Evolutionary conservation across 2,329 filamentous ascomycete genomes (phyloP).

Genomic region (Clarireedia homoeocarpa): DNA sequence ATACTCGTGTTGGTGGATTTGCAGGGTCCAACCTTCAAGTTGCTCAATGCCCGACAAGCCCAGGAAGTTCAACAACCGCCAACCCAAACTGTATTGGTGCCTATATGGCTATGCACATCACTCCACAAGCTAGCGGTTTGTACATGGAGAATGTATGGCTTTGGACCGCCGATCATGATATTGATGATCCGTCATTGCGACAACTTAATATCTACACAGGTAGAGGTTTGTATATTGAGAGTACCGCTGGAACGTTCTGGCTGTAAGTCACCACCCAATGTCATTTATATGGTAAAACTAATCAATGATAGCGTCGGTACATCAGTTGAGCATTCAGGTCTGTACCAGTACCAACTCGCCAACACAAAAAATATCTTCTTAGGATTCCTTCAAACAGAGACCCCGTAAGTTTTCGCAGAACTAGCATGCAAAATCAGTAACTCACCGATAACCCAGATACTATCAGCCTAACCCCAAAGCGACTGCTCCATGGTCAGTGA

Average conservation of each 20-base stretch:
- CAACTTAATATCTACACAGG: conserved; percentile 46
- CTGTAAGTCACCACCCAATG: conserved; percentile 32
- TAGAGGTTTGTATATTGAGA: conserved; percentile 31
- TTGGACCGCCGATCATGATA: conserved; percentile 39
- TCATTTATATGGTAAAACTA: conserved; percentile 52
- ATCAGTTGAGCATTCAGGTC: conserved; percentile 41
- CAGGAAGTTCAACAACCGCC: conserved; percentile 29
- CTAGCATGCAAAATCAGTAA: too few species aligned
- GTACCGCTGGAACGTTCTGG: conserved; percentile 40
- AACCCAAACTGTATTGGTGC: conserved; percentile 30
- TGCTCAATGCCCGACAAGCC: conserved; percentile 56
- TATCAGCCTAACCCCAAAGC: conserved; percentile 59
- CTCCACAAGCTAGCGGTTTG: conserved; percentile 33
- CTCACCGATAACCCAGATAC: conserved; percentile 34
- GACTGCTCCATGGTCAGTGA: conserved; percentile 50
- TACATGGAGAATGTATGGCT: conserved; percentile 43
- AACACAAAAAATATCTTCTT: conserved; percentile 24
- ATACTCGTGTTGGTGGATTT: conserved; percentile 37
- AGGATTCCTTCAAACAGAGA: conserved; percentile 23
- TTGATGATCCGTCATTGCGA: conserved; percentile 35
- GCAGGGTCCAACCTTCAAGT: conserved; percentile 38
- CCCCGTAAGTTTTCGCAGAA: conserved; percentile 29
- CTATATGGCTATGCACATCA: conserved; percentile 31
- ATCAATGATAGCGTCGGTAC: conserved; percentile 56
- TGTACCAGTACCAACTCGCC: conserved; percentile 47